Percentiles rank a stretch among this genome's conserved stretches.
These are phyloP conservation scores for Hemisphaericaspora xylofermentans DNA, from an alignment of 1,139 yeast genomes.

Conservation along the genomic window DNA sequence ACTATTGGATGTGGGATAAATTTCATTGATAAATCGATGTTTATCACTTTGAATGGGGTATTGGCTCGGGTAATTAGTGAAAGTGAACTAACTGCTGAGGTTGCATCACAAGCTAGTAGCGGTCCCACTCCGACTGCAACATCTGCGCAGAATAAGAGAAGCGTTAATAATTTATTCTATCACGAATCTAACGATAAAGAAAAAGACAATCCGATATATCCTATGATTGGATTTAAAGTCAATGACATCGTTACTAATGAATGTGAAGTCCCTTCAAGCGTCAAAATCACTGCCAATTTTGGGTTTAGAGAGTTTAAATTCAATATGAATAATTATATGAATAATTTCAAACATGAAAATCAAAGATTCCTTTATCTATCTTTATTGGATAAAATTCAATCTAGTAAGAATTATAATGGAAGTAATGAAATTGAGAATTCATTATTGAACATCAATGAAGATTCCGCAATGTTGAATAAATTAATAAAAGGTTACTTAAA, in stretches of 20 bases:
- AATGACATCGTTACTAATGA: conserved; percentile 20
- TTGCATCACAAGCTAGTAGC: conserved; percentile 20
- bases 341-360: conserved; percentile 33
- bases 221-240: conserved; percentile 43
- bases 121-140: not conserved
- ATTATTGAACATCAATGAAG: conserved; percentile 26
- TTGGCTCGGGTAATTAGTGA: conserved; percentile 32
- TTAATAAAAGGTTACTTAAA: conserved; percentile 69
- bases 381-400: conserved; percentile 12
- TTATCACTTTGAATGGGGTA: conserved; percentile 82
- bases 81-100: conserved; percentile 25
- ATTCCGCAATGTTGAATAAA: conserved; percentile 43
- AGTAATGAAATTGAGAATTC: conserved; percentile 19
- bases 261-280: conserved; percentile 7
- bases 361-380: conserved; percentile 17
- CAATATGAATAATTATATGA: conserved; percentile 68
- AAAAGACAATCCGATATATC: conserved; percentile 30
- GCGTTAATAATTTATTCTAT: conserved; percentile 27
- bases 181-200: conserved; percentile 15
- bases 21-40: conserved; percentile 60
- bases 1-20: conserved; percentile 84
- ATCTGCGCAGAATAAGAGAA: not conserved
- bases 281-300: conserved; percentile 60
- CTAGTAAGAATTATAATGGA: conserved; percentile 2
- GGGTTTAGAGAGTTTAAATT: conserved; percentile 69